Base-by-base conservation (phyloP, 164 flowering plant species). In the Vitis rotundifolia region DNA sequence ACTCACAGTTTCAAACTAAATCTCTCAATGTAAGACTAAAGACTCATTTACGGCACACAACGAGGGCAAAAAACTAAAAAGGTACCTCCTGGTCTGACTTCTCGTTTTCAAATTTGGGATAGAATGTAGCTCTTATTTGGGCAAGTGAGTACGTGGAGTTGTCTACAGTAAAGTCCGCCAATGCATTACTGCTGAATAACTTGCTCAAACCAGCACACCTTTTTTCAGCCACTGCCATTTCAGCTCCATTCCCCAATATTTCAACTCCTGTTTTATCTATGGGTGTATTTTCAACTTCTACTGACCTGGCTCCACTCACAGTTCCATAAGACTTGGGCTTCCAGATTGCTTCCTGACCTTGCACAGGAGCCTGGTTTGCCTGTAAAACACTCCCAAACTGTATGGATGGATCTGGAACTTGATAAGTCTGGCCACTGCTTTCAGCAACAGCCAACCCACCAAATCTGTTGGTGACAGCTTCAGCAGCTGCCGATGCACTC, bases 21-120 rank as follows among this genome's bases (percentile, higher is more conserved):
- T 37, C 44, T 37, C 44, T 37, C 3, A 37, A 37, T 37, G 5
- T 37, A 37, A 37, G 6, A 26, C 9, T 8, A 22, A 22, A 22
- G 26, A 59, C 28, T 16, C 28, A 59, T 16, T 22, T 59, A 14
- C 5, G 16, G n/a, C 51, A 66, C 59, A 51, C 5, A 9, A 53
- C 10, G 7, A 52, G 15, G 11, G n/a, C 60, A 50, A 19, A 60
- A 29, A 14, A 58, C 16, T 5, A 15, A 51, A 49, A 49, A 66
- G 49, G 49, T 86, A 96, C 99, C 98, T 96, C 99, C 71, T 89
- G 97, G 67, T 96, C 97, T 15, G 95, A 87, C 83, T 93, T 96
- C 80, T 96, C 99, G 67, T 96, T 96, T 76, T 93, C 99, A 75
- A 96, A 96, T 74, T 96, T 93, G 14, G 99, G 99, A 79, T 93